Conservation (phyloP, 2,329 filamentous ascomycete genomes). For the Fusarium dlaminii region DNA sequence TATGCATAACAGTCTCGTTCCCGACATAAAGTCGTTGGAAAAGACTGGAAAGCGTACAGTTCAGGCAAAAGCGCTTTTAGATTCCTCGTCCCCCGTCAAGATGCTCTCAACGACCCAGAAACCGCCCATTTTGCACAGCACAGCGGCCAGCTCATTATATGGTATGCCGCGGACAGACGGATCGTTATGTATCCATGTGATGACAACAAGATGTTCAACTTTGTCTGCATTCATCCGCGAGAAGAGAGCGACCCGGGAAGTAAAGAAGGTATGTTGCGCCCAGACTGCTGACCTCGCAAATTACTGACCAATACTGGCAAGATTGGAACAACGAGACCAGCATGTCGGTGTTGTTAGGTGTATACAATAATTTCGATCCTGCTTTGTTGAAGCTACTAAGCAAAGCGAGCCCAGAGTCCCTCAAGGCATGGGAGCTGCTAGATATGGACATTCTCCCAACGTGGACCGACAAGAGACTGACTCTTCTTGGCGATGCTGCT, state of each 20-base stretch:
- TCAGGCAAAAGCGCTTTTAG: conserved; percentile 65
- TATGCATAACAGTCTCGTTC: background rate
- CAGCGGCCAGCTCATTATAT: conserved; percentile 45
- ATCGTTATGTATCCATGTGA: conserved; percentile 59
- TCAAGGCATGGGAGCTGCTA: conserved; percentile 68
- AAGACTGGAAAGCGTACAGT: conserved; percentile 44
- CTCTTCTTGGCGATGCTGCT: conserved; percentile 72
- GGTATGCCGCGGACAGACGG: conserved; percentile 53
- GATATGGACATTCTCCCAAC: conserved; percentile 68
- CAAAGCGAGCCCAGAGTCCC: conserved; percentile 54
- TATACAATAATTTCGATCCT: conserved; percentile 55
- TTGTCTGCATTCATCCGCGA: conserved; percentile 62
- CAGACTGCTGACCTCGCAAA: background rate
- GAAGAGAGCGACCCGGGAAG: background rate
- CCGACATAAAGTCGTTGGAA: conserved; percentile 2
- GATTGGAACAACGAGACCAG: background rate
- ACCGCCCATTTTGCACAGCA: conserved; percentile 23
- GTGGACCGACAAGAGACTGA: conserved; percentile 66
- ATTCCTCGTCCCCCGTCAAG: conserved; percentile 58
- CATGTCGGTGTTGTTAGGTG: conserved; percentile 40
- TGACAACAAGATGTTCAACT: conserved; percentile 56
- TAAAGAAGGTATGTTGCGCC: background rate
- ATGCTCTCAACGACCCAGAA: conserved; percentile 45
- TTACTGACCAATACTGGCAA: conserved; percentile 2
- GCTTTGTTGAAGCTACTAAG: conserved; percentile 51